phyloP scores from a whole-genome alignment of 1,284 basidiomycete species.

The Puccinia triticina region DNA sequence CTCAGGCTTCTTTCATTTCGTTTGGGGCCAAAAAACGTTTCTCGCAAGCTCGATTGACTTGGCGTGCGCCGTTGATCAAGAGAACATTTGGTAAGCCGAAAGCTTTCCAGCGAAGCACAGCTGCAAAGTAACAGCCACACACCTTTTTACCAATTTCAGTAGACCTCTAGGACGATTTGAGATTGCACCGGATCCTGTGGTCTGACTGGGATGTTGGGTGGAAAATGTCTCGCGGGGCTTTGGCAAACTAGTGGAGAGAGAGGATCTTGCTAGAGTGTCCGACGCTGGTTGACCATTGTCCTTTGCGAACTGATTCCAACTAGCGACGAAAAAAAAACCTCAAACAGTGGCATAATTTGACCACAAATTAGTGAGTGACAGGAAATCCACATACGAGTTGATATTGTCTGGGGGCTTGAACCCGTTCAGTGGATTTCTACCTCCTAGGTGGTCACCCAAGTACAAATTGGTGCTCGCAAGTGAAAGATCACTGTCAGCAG shows the following conservation, averaged over 20 bases:
- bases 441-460: not conserved
- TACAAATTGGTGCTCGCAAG: not conserved
- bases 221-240: not conserved
- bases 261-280: not conserved
- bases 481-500: not conserved
- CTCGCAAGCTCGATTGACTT: constrained; percentile 21
- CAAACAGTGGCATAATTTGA: not conserved
- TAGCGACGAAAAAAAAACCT: not conserved
- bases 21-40: not conserved
- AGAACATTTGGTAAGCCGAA: not conserved
- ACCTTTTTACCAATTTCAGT: constrained; percentile 21
- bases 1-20: not conserved
- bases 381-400: not conserved
- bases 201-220: not conserved
- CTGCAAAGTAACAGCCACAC: not conserved
- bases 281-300: not conserved
- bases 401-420: not conserved
- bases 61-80: not conserved
- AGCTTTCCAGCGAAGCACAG: not conserved
- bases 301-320: not conserved
- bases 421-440: not conserved
- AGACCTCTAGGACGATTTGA: not conserved
- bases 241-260: not conserved
- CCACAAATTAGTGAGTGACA: not conserved
- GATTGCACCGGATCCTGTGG: not conserved